A percentile compares a stretch with the other conserved stretches of the same genome.
Evolutionary conservation across 805 yeast species (phyloP).

Genomic region (Candida succiphila): DNA sequence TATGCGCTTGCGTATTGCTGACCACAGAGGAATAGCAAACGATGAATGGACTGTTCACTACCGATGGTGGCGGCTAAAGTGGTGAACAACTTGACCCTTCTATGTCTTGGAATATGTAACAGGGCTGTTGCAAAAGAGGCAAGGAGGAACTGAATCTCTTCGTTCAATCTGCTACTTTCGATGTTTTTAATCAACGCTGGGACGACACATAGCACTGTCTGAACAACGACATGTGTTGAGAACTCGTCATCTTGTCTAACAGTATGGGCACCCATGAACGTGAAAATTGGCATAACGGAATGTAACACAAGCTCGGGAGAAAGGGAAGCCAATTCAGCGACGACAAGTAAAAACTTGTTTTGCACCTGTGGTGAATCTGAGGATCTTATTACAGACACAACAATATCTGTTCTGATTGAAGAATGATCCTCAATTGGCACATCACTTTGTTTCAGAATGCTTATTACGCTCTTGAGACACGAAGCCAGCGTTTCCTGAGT

Average conservation of each 20-base stretch:
- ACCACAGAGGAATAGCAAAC: slow-evolving; percentile 70
- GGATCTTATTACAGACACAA: slow-evolving; percentile 84
- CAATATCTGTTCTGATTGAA: slow-evolving; percentile 75
- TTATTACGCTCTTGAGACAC: slow-evolving; percentile 67
- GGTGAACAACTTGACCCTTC: slow-evolving; percentile 78
- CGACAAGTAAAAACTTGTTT: slow-evolving; percentile 73
- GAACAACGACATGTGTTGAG: slow-evolving; percentile 85
- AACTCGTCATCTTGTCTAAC: slow-evolving; percentile 95
- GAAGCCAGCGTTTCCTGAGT: slow-evolving; percentile 86
- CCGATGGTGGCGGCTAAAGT: slow-evolving; percentile 74
- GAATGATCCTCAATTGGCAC: slow-evolving; percentile 41
- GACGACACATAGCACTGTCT: slow-evolving; percentile 79
- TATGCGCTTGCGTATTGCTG: slow-evolving; percentile 58
- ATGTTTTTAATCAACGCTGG: slow-evolving; percentile 68
- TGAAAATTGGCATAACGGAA: slow-evolving; percentile 98
- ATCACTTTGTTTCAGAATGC: slow-evolving; percentile 33
- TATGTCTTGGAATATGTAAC: slow-evolving; percentile 91
- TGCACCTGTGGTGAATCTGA: slow-evolving; percentile 93
- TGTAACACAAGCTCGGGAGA: slow-evolving; percentile 89
- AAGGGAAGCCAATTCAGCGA: slow-evolving; percentile 78
- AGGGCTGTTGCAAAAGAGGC: slow-evolving; percentile 92
- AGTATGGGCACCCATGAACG: slow-evolving; percentile 98
- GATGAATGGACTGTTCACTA: slow-evolving; percentile 52
- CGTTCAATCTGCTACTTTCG: slow-evolving; percentile 30
- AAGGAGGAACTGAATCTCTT: slow-evolving; percentile 74